These are phyloP conservation scores for Teratosphaeria viscida DNA, from an alignment of 2,329 filamentous ascomycete genomes.

Conservation along the genomic window DNA sequence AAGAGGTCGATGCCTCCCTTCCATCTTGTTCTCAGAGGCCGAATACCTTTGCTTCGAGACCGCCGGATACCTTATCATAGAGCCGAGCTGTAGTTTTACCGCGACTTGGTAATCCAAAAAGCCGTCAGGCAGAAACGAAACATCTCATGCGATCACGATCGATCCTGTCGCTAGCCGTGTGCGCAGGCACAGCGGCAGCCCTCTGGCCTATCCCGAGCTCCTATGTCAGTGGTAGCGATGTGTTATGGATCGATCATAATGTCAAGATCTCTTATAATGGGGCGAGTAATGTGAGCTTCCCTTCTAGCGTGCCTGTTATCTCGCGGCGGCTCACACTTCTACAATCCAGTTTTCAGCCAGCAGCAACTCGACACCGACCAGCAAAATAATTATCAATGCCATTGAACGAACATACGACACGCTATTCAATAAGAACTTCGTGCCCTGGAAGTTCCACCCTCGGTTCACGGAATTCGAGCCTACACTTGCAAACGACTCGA, in stretches of 20 bases:
- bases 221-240: slow-evolving; percentile 26
- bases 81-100: background rate
- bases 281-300: slow-evolving; percentile 14
- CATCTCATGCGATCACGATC: background rate
- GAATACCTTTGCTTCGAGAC: background rate
- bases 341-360: background rate
- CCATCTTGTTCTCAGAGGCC: too few species aligned
- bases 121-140: background rate
- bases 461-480: slow-evolving; percentile 59
- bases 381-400: slow-evolving; percentile 37
- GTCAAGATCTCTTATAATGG: slow-evolving; percentile 30
- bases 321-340: background rate
- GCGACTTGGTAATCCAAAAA: background rate
- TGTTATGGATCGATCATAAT: slow-evolving; percentile 30
- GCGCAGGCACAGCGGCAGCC: slow-evolving; percentile 17
- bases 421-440: slow-evolving; percentile 58
- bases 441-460: slow-evolving; percentile 68
- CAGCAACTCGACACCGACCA: slow-evolving; percentile 5
- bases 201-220: slow-evolving; percentile 34
- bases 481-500: slow-evolving; percentile 25
- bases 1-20: too few species aligned
- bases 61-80: too few species aligned
- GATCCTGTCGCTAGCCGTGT: background rate
- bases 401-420: slow-evolving; percentile 47
- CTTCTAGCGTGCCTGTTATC: background rate